A percentile compares a stretch with the other conserved stretches of the same genome.
Conservation (phyloP, 2,329 filamentous ascomycete genomes). For the Neophaeococcomyces aloes region DNA sequence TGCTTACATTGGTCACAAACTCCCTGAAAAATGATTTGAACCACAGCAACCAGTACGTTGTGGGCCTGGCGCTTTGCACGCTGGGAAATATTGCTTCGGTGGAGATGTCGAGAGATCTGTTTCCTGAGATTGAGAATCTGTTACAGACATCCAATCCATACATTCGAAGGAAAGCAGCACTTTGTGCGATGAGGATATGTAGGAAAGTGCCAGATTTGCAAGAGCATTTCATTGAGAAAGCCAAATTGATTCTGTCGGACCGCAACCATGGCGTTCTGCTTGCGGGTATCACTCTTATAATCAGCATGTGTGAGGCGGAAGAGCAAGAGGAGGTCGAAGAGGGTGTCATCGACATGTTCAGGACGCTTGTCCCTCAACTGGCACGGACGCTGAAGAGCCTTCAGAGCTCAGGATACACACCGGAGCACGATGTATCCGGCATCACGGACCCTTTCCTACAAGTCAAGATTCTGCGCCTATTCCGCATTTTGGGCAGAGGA, state of each 20-base stretch:
- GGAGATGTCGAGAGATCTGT: constrained; percentile 96
- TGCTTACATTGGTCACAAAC: constrained; percentile 92
- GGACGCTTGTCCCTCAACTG: constrained; percentile 69
- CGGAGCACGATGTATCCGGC: constrained; percentile 95
- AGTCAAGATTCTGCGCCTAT: constrained; percentile 82
- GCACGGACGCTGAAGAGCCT: constrained; percentile 87
- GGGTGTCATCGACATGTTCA: constrained; percentile 81
- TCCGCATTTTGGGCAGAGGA: constrained; percentile 76
- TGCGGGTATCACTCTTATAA: constrained; percentile 82
- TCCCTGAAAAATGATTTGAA: constrained; percentile 95
- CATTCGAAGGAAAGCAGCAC: constrained; percentile 87
- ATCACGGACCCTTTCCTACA: constrained; percentile 97
- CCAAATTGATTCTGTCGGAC: constrained; percentile 75
- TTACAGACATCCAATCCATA: constrained; percentile 95
- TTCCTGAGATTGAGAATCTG: constrained; percentile 87
- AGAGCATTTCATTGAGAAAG: constrained; percentile 94
- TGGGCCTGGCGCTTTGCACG: constrained; percentile 89
- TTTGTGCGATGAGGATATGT: constrained; percentile 99
- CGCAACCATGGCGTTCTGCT: constrained; percentile 92
- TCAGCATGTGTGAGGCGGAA: constrained; percentile 86
- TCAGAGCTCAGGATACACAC: constrained; percentile 90
- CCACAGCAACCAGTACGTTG: constrained; percentile 96
- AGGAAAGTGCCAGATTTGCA: constrained; percentile 94
- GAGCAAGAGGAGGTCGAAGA: constrained; percentile 86
- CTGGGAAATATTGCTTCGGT: constrained; percentile 95